Evolutionary conservation across 352 stramenopile genomes (phyloP), one percentile per base, ranked within the genome.

Genomic region (Phytophthora foliorum): DNA sequence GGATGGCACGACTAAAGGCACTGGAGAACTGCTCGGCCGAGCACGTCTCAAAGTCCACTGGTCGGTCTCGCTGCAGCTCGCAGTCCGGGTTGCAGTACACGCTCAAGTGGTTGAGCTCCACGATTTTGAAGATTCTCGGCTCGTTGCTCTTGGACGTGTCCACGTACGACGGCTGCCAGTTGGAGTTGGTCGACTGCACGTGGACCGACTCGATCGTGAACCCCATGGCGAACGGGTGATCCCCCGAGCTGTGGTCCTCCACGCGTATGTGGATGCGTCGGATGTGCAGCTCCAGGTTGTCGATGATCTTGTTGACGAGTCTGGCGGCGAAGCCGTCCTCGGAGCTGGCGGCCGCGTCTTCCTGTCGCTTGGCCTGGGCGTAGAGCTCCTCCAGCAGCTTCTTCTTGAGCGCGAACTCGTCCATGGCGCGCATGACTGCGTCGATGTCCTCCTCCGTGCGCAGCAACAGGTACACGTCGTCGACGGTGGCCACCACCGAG

Each of bases 271-370:
- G 90, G 42, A 97, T 94, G 29, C 86, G 78, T n/a, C 90, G 82
- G 46, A 97, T 81, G 50, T 96, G 88, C 17, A 97, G 75, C 87
- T 97, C 88, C 50, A 97, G 75, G 51, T 97, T 97, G 63, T 97
- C 90, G 24, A 97, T 88, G 61, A 97, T 96, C 63, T 96, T 95
- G 64, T 95, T 97, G 42, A 94, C 57, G 19, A 97, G 74, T 31
- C 90, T 81, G 25, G 84, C 81, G 4, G 88, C 72, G 60, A 94
- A 97, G 9, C 88, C 86, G 24, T 88, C 84, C n/a, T 93, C 82
- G 3, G 42, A 29, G 16, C 39, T 53, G 6, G 63, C 63, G 0
- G 61, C 74, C 8, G 62, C 72, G n/a, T 89, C 69, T 36, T 89
- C 70, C 45, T 88, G 81, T 44, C 80, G 66, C 69, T 90, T 93